Evolutionary conservation across 305 asterid genomes (phyloP).

Genomic region (Fraxinus paxiana): DNA sequence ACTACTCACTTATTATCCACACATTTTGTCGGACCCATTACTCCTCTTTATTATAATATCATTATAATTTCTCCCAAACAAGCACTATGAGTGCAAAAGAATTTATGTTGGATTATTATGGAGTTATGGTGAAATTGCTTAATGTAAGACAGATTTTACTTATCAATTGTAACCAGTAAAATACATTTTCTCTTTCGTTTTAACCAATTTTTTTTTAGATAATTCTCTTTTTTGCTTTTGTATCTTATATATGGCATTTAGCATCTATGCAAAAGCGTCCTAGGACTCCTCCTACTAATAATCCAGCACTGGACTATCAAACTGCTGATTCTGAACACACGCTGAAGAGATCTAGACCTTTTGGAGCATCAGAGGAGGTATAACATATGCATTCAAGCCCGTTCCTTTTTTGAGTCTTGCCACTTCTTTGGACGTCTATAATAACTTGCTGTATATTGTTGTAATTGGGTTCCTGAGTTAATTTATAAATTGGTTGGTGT

Average conservation of each 20-base stretch:
- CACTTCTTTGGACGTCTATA: slow-evolving; percentile 8
- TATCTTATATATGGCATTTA: slow-evolving; percentile 32
- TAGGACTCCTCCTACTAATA: slow-evolving; percentile 56
- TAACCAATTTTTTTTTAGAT: slow-evolving; percentile 16
- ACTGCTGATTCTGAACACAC: slow-evolving; percentile 61
- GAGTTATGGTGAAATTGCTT: not conserved
- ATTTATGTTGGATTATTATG: not conserved
- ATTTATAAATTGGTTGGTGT: slow-evolving; percentile 3
- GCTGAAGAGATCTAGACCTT: slow-evolving; percentile 54
- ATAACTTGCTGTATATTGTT: slow-evolving; percentile 8
- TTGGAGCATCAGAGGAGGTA: slow-evolving; percentile 60
- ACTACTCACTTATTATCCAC: not conserved
- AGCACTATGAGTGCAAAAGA: not conserved
- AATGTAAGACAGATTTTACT: not conserved
- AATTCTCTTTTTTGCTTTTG: slow-evolving; percentile 25
- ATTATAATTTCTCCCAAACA: not conserved
- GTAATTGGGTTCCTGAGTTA: slow-evolving; percentile 2
- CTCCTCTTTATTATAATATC: not conserved
- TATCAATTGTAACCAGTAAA: slow-evolving; percentile 3
- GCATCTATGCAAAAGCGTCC: slow-evolving; percentile 61
- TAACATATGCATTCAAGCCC: slow-evolving; percentile 12
- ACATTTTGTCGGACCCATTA: not conserved
- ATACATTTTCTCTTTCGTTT: slow-evolving; percentile 7
- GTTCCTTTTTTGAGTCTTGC: slow-evolving; percentile 1
- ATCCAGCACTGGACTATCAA: slow-evolving; percentile 59